Percentiles rank a stretch among this genome's conserved stretches.
Evolutionary conservation across 176 grass and related monocot genomes (phyloP).

Genomic region (Juncus inflexus): DNA sequence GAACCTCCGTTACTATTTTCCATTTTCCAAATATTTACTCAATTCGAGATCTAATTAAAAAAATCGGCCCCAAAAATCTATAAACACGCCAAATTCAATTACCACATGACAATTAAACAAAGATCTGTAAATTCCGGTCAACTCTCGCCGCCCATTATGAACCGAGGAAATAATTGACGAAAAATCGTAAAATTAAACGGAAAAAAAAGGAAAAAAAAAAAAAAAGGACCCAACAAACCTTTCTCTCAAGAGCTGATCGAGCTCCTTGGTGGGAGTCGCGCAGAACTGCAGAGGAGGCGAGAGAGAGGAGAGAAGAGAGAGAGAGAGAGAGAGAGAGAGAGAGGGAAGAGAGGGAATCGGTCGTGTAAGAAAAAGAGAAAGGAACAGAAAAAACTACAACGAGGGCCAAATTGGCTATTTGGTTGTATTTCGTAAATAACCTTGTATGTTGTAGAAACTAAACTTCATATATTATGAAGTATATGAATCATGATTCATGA

Average conservation of each 20-base stretch:
- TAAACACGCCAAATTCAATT: not conserved
- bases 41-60: constrained; percentile 1
- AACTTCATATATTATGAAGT: too few relatives aligned
- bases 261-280: constrained; percentile 9
- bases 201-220: not conserved
- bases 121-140: constrained; percentile 5
- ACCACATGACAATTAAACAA: not conserved
- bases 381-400: not conserved
- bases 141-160: not conserved
- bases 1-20: not conserved
- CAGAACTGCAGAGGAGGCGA: not conserved
- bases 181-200: constrained; percentile 5
- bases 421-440: too few relatives aligned
- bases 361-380: constrained; percentile 25
- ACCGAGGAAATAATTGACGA: not conserved
- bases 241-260: not conserved
- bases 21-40: not conserved
- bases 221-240: not conserved
- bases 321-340: constrained; percentile 8
- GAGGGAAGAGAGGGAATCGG: constrained; percentile 18
- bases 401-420: too few relatives aligned
- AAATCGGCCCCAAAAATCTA: not conserved
- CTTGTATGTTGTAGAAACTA: too few relatives aligned
- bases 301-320: not conserved
- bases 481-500: too few relatives aligned